phyloP scores from a whole-genome alignment of 2,329 filamentous ascomycete genomes.

The Neonectria magnoliae region DNA sequence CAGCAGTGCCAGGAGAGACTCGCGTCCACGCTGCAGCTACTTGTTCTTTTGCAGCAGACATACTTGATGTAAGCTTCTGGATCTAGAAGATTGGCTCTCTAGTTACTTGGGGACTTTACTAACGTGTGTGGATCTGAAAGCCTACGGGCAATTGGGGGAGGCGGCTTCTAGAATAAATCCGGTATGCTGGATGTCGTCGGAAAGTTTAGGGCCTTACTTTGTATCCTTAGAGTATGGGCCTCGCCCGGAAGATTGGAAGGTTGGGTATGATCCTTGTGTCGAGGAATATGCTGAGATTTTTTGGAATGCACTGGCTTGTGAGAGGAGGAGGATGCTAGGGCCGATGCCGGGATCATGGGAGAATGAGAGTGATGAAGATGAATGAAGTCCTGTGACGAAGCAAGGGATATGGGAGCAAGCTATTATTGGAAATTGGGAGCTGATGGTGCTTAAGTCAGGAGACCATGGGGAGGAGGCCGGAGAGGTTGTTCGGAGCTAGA shows the following conservation, averaged over 20 bases:
- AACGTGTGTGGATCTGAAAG: background rate
- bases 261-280: constrained; percentile 6
- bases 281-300: constrained; percentile 13
- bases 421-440: background rate
- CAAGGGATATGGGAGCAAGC: background rate
- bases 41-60: constrained; percentile 22
- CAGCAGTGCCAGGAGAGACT: constrained; percentile 21
- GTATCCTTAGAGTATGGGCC: constrained; percentile 9
- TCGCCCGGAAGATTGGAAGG: constrained; percentile 6
- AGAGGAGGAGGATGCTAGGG: background rate
- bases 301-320: background rate
- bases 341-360: constrained; percentile 18
- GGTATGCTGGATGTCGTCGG: background rate
- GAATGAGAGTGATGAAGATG: background rate
- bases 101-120: background rate
- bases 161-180: no score
- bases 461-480: background rate
- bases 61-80: constrained; percentile 21
- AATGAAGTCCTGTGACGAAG: background rate
- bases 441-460: background rate
- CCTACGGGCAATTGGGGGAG: constrained; percentile 5
- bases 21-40: constrained; percentile 8
- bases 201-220: background rate
- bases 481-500: constrained; percentile 16
- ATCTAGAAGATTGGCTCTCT: background rate